Evolutionary conservation across 2,329 filamentous ascomycete genomes (phyloP).

Genomic region (Cercospora zeae-maydis): DNA sequence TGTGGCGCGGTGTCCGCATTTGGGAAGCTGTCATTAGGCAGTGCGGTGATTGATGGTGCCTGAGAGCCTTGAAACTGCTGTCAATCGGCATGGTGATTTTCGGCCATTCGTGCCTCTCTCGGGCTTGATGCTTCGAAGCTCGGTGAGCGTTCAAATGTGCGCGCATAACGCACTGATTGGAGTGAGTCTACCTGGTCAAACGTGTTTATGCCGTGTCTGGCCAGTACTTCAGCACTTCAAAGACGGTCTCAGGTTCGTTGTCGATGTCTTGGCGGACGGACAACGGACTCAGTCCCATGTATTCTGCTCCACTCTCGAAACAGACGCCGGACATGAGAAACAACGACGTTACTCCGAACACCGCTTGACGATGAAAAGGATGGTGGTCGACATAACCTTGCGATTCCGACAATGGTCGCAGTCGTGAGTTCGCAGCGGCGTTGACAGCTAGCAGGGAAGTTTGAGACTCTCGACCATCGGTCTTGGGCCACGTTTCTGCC

Average conservation of each 20-base stretch:
- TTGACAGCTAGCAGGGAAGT: neutral
- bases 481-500: neutral
- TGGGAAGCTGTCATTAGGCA: neutral
- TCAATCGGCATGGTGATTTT: no score
- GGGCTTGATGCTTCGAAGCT: no score
- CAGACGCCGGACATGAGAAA: neutral
- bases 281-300: no score
- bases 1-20: neutral
- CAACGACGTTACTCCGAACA: neutral
- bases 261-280: no score
- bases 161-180: no score
- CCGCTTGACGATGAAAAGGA: neutral
- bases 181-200: no score
- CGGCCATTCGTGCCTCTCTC: no score
- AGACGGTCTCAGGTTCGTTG: no score
- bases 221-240: no score
- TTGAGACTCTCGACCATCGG: neutral
- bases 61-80: no score
- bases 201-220: no score
- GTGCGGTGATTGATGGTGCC: neutral
- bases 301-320: neutral
- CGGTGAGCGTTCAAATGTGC: no score
- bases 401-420: neutral
- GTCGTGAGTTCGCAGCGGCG: neutral
- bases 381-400: neutral